Percentiles rank a stretch among this genome's conserved stretches.
Evolutionary conservation across 306 rosid genomes (phyloP).

Genomic region (Vigna radiata): DNA sequence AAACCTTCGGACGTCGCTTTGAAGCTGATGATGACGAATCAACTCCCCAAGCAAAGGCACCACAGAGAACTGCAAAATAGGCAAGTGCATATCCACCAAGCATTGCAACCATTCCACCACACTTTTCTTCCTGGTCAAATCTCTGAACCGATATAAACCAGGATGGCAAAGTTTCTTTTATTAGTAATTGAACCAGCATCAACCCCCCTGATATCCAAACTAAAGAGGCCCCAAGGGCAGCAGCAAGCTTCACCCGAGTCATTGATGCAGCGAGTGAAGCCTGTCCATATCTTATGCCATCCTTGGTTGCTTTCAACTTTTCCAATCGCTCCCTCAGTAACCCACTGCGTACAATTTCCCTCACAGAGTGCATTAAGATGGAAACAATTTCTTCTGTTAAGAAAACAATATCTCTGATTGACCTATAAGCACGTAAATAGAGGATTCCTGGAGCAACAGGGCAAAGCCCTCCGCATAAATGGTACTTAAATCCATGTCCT

Average conservation of each 20-base stretch:
- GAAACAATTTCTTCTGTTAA: slow-evolving; percentile 80
- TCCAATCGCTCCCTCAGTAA: slow-evolving; percentile 56
- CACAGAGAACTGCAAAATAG: slow-evolving; percentile 79
- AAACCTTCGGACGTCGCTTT: slow-evolving; percentile 78
- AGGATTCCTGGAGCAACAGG: slow-evolving; percentile 96
- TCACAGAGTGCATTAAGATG: slow-evolving; percentile 79
- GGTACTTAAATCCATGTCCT: slow-evolving; percentile 89
- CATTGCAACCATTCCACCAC: slow-evolving; percentile 81
- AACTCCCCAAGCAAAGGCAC: slow-evolving; percentile 93
- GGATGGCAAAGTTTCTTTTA: slow-evolving; percentile 90
- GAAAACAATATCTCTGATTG: slow-evolving; percentile 71
- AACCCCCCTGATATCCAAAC: slow-evolving; percentile 90
- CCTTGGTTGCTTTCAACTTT: slow-evolving; percentile 59
- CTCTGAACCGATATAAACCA: slow-evolving; percentile 89
- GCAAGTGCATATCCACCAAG: slow-evolving; percentile 91
- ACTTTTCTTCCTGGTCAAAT: slow-evolving; percentile 61
- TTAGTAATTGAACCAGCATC: slow-evolving; percentile 74
- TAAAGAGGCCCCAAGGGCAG: slow-evolving; percentile 87
- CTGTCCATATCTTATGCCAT: slow-evolving; percentile 59
- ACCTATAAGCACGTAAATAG: slow-evolving; percentile 76
- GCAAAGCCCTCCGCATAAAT: slow-evolving; percentile 76
- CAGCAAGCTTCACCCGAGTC: slow-evolving; percentile 85
- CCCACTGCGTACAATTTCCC: slow-evolving; percentile 65
- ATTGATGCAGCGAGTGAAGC: slow-evolving; percentile 78
- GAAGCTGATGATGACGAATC: slow-evolving; percentile 86